Conservation (phyloP, 805 yeast species). For the Yarrowia sp. region DNA sequence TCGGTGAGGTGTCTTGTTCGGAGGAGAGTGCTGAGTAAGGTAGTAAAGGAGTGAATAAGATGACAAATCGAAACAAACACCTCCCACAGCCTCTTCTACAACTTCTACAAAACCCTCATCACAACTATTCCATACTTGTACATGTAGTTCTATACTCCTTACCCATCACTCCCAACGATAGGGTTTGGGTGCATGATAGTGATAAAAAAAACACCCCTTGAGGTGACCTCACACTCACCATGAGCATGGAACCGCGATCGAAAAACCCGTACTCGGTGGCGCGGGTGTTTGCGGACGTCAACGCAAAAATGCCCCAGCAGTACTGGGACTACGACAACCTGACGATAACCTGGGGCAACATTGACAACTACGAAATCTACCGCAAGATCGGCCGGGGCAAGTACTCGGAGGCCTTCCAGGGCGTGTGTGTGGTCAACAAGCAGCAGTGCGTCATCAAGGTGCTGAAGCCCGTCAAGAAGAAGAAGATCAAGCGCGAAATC, state of each 20-base stretch:
- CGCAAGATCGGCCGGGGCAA: constrained; percentile 89
- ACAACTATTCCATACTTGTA: no score
- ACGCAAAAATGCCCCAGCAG: constrained; percentile 67
- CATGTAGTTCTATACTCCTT: no score
- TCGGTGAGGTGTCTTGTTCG: no score
- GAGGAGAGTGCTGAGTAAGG: no score
- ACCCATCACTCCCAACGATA: constrained; percentile 6
- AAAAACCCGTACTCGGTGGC: constrained; percentile 50
- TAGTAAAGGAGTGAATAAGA: no score
- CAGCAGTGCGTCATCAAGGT: constrained; percentile 82
- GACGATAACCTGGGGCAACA: constrained; percentile 74
- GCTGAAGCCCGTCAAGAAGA: constrained; percentile 86
- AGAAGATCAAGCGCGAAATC: constrained; percentile 88
- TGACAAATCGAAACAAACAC: no score
- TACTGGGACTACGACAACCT: constrained; percentile 72
- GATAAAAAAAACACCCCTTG: constrained; percentile 1
- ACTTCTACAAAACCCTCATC: no score
- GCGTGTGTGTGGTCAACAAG: constrained; percentile 58
- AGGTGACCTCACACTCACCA: neutral
- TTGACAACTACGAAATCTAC: constrained; percentile 79
- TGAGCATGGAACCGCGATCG: constrained; percentile 26
- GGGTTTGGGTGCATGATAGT: constrained; percentile 13
- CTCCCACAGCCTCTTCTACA: no score
- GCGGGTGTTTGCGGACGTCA: constrained; percentile 78
- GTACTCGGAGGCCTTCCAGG: constrained; percentile 90